Evolutionary conservation across 140 eudicot genomes (phyloP).

Genomic region (Senecio squalidus): DNA sequence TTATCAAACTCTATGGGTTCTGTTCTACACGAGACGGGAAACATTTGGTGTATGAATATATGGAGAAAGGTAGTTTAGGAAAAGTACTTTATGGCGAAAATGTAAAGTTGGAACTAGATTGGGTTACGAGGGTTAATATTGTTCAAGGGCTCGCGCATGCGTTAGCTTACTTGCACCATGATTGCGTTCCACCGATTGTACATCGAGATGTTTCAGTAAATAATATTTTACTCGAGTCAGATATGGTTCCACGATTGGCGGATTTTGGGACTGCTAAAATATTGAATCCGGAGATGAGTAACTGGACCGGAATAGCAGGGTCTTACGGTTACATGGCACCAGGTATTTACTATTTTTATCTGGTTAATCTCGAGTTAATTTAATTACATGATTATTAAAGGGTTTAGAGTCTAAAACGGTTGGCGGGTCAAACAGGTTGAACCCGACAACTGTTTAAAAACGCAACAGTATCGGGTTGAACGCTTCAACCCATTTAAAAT

Average conservation of each 20-base stretch:
- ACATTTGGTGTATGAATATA: slow-evolving; percentile 76
- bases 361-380: background rate
- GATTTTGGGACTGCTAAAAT: slow-evolving; percentile 89
- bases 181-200: slow-evolving; percentile 72
- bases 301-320: slow-evolving; percentile 80
- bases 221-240: slow-evolving; percentile 66
- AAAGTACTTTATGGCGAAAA: slow-evolving; percentile 39
- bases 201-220: slow-evolving; percentile 72
- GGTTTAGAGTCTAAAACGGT: no score
- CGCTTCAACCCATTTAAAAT: no score
- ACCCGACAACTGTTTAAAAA: no score
- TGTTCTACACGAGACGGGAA: slow-evolving; percentile 55
- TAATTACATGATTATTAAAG: background rate
- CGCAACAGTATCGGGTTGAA: no score
- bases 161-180: slow-evolving; percentile 93
- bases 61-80: slow-evolving; percentile 92
- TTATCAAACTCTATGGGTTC: slow-evolving; percentile 72
- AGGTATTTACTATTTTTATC: slow-evolving; percentile 48
- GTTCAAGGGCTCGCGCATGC: slow-evolving; percentile 83
- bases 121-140: slow-evolving; percentile 65
- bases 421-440: no score
- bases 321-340: slow-evolving; percentile 99
- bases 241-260: slow-evolving; percentile 61
- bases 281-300: slow-evolving; percentile 53
- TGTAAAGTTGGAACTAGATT: slow-evolving; percentile 42